Evolutionary conservation across 176 grass and related monocot genomes (phyloP), one percentile per base, ranked within the genome.

Genomic region (Neostapfia colusana): DNA sequence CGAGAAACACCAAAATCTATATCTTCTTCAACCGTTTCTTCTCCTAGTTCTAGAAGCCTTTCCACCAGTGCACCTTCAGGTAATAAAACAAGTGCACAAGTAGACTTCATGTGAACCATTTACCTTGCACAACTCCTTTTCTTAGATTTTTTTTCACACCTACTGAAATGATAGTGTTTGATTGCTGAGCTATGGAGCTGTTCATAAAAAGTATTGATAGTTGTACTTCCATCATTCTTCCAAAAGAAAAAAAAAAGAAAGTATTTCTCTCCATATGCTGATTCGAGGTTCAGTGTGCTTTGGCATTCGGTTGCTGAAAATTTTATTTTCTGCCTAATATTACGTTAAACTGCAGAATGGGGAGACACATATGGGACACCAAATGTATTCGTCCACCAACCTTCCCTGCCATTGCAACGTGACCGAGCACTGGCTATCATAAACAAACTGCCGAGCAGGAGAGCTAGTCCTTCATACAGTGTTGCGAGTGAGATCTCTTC

Each of bases 41-140:
- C 89, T 85, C 76, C 81, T 24, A 90, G 70, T 62, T 81, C 44
- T 35, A 84, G 78, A 78, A 90, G 82, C 73, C 15, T 84, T 77
- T 85, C 87, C 69, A 82, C 92, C 7, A 72, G 62, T 78, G 45
- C 36, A 58, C 37, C 40, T 37, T 90, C 93, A 86, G 93, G 93
- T 90, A 82, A 86, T 56, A 78, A 78, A 50, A 82, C 24, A 82
- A 67, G 27, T 39, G 17, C 63, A 62, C 15, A 72, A 39, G 2
- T 38, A 21, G 44, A 24, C 38, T 57, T 48, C 21, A 37, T 63
- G 28, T 65, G 60, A 55, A 64, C 39, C 83, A 55, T 21, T 78
- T 40, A n/a, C 76, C n/a, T n/a, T 15, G 10, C 50, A 39, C 23
- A 56, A 11, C n/a, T 49, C 17, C 0, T 63, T 21, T 44, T 74